Conservation (phyloP, 257 asterid species). For the Agastache rugosa region DNA sequence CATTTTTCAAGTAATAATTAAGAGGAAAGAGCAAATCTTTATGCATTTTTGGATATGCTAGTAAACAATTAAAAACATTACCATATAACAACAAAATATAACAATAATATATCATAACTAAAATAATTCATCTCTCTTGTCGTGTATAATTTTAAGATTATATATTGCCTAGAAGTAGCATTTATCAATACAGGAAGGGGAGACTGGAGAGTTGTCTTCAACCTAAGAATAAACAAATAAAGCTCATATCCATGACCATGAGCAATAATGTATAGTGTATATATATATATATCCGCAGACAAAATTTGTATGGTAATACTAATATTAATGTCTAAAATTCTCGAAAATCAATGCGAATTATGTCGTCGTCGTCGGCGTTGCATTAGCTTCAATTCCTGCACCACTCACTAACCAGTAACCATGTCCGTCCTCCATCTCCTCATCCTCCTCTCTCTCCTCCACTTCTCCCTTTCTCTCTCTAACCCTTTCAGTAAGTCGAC, state of each 20-base stretch:
- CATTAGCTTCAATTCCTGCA: conserved; percentile 37
- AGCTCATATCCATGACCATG: neutral
- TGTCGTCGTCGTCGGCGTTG: conserved; percentile 37
- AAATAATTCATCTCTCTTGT: no score
- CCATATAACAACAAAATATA: neutral
- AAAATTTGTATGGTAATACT: no score
- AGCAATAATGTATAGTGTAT: neutral
- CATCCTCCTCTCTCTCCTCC: conserved; percentile 33
- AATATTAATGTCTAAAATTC: no score
- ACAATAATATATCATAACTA: no score
- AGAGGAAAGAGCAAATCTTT: no score
- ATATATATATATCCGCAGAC: neutral
- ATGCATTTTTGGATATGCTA: no score
- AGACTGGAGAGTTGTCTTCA: neutral
- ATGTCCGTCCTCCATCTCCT: conserved; percentile 42
- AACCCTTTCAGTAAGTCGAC: conserved; percentile 50
- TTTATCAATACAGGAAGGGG: neutral
- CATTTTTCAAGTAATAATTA: no score
- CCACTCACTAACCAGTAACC: conserved; percentile 18
- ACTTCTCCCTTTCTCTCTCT: conserved; percentile 36
- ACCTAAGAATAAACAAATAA: neutral
- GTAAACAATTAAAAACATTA: no score
- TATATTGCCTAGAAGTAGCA: no score
- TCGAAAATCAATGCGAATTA: neutral
- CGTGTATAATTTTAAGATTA: no score